Base-by-base conservation (phyloP, 1,284 basidiomycete species). In the Athelia sp. region DNA sequence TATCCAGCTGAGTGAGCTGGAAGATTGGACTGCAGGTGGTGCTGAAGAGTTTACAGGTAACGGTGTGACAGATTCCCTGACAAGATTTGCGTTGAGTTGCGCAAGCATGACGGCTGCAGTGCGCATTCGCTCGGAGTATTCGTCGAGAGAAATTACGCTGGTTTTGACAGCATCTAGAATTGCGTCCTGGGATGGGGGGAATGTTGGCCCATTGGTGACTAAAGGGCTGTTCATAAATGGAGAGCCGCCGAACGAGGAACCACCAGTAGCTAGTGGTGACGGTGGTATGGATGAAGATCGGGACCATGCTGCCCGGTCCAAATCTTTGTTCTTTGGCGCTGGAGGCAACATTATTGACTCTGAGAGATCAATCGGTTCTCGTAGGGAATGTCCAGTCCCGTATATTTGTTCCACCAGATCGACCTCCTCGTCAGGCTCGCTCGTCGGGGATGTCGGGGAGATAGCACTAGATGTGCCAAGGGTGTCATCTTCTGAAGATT, bases 81-180 rank as follows among this genome's bases (percentile, higher is more conserved):
- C 72, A 44, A 90, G 74, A 53, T 83, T 94, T 1, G 92, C 85
- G 58, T 95, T 98, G 40, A 99, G 79, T 69, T 99, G 96, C 1
- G 96, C 89, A 19, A 99, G 83, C 96, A 99, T 98, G 59, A 99
- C 87, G 3, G 97, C 96, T 1, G 96, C 96, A 10, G 94, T 98
- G 14, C 93, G 85, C 96, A 99, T 99, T 40, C 96, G 83, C 60
- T 98, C 92, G 0, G 96, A 96, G 64, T 99, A 99, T 58, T 99
- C 96, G 61, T 99, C 95, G 24, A 99, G 72, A 1, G 86, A 87
- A 17, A 82, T 58, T 18, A 55, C 45, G n/a, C 46, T 45, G 35
- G 64, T 65, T 31, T 32, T 46, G 26, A 43, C 36, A 35, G 47
- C 14, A 38, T 26, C 21, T 6, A n/a, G n/a, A n/a, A n/a, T n/a